Conservation (phyloP, 495 filamentous ascomycete genomes). For the Hypomontagnella monticulosa region DNA sequence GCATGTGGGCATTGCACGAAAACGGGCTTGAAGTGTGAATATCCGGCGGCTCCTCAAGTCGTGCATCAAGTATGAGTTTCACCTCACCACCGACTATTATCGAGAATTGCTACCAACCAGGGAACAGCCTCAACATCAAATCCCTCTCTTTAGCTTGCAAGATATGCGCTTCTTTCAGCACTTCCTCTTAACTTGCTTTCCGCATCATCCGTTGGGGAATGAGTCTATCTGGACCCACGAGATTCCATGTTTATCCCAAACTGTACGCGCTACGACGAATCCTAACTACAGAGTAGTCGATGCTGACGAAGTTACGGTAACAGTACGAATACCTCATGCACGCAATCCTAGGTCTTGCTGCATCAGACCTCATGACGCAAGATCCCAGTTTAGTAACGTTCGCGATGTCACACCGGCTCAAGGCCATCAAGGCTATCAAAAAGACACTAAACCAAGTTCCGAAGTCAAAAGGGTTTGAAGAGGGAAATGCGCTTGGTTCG, state of each 20-base stretch:
- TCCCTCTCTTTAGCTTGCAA: conserved; percentile 61
- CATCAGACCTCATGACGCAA: conserved; percentile 59
- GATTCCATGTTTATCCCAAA: conserved; percentile 65
- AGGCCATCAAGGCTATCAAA: conserved; percentile 65
- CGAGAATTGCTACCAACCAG: conserved; percentile 21
- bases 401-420: conserved; percentile 64
- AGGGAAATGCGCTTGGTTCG: conserved; percentile 55
- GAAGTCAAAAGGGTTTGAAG: conserved; percentile 47
- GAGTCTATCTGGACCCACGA: conserved; percentile 67
- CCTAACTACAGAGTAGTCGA: neutral
- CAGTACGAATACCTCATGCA: conserved; percentile 67
- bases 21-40: conserved; percentile 66
- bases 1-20: conserved; percentile 68
- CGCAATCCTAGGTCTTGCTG: conserved; percentile 66
- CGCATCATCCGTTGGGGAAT: conserved; percentile 67
- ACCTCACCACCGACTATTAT: neutral
- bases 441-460: conserved; percentile 52
- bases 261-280: conserved; percentile 51
- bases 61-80: conserved; percentile 49
- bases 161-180: conserved; percentile 73
- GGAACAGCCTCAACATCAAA: conserved; percentile 51
- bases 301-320: conserved; percentile 6
- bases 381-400: conserved; percentile 48
- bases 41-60: conserved; percentile 58
- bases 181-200: conserved; percentile 65